Conservation (phyloP, 108 stramenopile species). For the Nitzschia sp. region DNA sequence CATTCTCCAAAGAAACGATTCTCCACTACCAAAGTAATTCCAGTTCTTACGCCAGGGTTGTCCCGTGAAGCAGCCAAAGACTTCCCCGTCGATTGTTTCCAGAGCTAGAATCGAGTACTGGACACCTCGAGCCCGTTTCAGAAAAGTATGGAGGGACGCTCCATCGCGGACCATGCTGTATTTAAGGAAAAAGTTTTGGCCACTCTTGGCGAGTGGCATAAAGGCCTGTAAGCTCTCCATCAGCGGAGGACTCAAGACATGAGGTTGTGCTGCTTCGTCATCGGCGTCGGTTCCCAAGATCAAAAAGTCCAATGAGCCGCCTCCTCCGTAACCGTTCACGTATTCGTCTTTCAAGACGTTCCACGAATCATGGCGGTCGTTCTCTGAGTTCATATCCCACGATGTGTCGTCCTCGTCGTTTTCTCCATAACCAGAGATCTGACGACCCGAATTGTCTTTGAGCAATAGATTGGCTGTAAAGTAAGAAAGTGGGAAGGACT, state of each 20-base stretch:
- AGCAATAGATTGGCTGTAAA: constrained; percentile 1
- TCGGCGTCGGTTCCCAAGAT: constrained; percentile 73
- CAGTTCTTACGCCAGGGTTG: constrained; percentile 61
- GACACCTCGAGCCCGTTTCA: constrained; percentile 58
- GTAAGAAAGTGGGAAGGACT: background rate
- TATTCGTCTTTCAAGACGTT: constrained; percentile 74
- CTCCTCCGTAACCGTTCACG: constrained; percentile 70
- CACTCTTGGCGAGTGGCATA: constrained; percentile 48
- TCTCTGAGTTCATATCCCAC: constrained; percentile 33
- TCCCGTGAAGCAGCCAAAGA: constrained; percentile 74
- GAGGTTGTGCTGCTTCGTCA: constrained; percentile 57
- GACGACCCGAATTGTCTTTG: constrained; percentile 17
- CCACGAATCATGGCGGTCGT: constrained; percentile 60
- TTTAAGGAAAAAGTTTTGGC: constrained; percentile 75
- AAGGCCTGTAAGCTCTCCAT: constrained; percentile 80
- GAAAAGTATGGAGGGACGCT: constrained; percentile 62
- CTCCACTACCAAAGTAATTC: constrained; percentile 68
- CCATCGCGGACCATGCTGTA: constrained; percentile 79
- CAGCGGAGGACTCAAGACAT: constrained; percentile 77
- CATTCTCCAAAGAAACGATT: constrained; percentile 74
- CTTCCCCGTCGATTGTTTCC: constrained; percentile 74
- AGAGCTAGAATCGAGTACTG: constrained; percentile 65
- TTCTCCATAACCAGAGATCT: background rate
- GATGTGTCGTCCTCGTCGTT: constrained; percentile 33
- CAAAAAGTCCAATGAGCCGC: constrained; percentile 60